These are phyloP conservation scores for Vigna unguiculata DNA, from an alignment of 306 rosid genomes.

Conservation along the genomic window DNA sequence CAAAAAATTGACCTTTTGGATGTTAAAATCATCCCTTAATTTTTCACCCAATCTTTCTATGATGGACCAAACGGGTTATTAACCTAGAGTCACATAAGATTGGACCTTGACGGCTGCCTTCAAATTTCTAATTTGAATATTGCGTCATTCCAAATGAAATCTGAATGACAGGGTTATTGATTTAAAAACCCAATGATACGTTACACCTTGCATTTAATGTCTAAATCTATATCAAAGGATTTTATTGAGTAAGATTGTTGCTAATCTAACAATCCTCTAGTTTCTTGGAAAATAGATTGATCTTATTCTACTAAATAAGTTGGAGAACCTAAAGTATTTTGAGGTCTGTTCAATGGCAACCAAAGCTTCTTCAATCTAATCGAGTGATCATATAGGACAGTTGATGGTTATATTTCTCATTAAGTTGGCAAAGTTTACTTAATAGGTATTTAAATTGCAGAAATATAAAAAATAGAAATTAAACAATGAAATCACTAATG, in stretches of 20 bases:
- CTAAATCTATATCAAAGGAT: background rate
- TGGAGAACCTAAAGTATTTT: background rate
- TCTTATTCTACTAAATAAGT: slow-evolving; percentile 7
- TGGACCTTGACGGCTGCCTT: slow-evolving; percentile 10
- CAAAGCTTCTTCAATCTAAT: slow-evolving; percentile 22
- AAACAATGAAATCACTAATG: too few species aligned
- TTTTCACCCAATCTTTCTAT: background rate
- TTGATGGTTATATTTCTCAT: slow-evolving; percentile 1
- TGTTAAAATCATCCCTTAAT: background rate
- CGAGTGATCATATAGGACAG: slow-evolving; percentile 4
- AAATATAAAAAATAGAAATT: too few species aligned
- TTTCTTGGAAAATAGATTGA: background rate
- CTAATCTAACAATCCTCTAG: background rate
- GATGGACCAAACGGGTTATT: background rate
- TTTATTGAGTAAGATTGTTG: slow-evolving; percentile 2
- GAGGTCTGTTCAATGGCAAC: slow-evolving; percentile 8
- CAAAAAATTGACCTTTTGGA: background rate
- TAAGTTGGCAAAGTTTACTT: background rate
- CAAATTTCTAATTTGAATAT: background rate
- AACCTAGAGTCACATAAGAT: background rate
- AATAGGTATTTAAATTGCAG: too few species aligned
- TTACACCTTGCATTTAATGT: slow-evolving; percentile 14
- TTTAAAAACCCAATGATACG: background rate
- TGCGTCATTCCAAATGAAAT: background rate
- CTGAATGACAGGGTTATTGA: background rate